phyloP scores from a whole-genome alignment of 2,329 filamentous ascomycete species.

The Pyrenochaeta sp. region DNA sequence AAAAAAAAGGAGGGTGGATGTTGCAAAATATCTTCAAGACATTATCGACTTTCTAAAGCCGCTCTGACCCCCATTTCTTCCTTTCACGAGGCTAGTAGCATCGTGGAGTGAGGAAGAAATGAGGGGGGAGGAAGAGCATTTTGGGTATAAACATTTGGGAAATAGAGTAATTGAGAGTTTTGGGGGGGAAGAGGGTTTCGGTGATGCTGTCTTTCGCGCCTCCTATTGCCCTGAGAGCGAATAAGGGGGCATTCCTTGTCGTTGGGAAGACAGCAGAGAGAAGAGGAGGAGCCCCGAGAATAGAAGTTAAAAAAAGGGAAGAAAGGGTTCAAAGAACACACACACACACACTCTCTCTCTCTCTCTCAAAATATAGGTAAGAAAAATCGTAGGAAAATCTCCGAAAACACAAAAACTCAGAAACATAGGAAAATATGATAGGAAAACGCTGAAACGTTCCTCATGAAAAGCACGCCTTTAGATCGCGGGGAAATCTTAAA shows the following conservation, averaged over 20 bases:
- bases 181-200: neutral
- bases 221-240: neutral
- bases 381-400: slow-evolving; percentile 8
- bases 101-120: neutral
- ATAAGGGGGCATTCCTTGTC: neutral
- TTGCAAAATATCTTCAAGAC: slow-evolving; percentile 3
- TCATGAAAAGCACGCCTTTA: slow-evolving; percentile 36
- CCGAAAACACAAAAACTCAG: slow-evolving; percentile 16
- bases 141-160: slow-evolving; percentile 2
- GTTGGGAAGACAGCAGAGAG: too few species aligned
- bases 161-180: too few species aligned
- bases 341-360: too few species aligned
- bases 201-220: neutral
- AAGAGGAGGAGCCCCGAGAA: too few species aligned
- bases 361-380: too few species aligned
- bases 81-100: neutral
- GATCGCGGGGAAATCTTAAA: slow-evolving; percentile 36
- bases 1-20: neutral
- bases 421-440: slow-evolving; percentile 12
- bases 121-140: neutral
- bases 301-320: slow-evolving; percentile 1
- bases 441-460: slow-evolving; percentile 30
- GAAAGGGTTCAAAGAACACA: too few species aligned
- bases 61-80: neutral
- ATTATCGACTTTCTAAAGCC: slow-evolving; percentile 2